Conservation (phyloP, 2,329 filamentous ascomycete species). For the Neopestalotiopsis rosae region DNA sequence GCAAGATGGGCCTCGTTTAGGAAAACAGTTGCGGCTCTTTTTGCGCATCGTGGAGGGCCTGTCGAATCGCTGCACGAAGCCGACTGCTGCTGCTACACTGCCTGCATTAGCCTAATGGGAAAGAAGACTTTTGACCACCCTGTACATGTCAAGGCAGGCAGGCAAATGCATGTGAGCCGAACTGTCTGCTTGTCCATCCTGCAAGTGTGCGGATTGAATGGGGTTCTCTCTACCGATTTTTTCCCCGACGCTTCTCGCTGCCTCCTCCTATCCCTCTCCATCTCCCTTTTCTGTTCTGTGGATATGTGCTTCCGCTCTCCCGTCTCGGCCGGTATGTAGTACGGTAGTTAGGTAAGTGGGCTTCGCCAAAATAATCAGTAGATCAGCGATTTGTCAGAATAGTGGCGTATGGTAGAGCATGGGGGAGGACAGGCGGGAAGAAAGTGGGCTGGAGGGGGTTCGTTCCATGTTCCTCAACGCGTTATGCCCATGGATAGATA, state of each 20-base stretch:
- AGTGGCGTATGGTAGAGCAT: neutral
- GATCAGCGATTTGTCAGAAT: no score
- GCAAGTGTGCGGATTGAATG: neutral
- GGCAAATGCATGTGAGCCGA: neutral
- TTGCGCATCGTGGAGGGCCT: conserved; percentile 7
- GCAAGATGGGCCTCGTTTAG: neutral
- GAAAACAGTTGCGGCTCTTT: conserved; percentile 16
- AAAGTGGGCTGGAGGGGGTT: neutral
- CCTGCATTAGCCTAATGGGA: conserved; percentile 14
- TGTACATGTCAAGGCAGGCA: neutral
- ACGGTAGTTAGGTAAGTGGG: no score
- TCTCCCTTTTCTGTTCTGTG: no score
- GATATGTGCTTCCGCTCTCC: no score
- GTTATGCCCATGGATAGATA: neutral
- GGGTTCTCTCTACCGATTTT: neutral
- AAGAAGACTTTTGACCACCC: neutral
- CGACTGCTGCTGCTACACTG: conserved; percentile 15
- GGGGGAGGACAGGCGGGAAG: neutral
- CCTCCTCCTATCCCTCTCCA: no score
- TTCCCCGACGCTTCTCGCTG: no score
- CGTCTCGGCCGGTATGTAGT: no score
- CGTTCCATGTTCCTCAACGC: neutral
- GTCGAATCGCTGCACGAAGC: conserved; percentile 15
- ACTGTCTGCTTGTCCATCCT: neutral
- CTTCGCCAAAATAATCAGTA: no score